Percentiles rank a stretch among this genome's conserved stretches.
These are phyloP conservation scores for Kluyveromyces marxianus DNA, from an alignment of 1,139 yeast species.

Conservation along the genomic window DNA sequence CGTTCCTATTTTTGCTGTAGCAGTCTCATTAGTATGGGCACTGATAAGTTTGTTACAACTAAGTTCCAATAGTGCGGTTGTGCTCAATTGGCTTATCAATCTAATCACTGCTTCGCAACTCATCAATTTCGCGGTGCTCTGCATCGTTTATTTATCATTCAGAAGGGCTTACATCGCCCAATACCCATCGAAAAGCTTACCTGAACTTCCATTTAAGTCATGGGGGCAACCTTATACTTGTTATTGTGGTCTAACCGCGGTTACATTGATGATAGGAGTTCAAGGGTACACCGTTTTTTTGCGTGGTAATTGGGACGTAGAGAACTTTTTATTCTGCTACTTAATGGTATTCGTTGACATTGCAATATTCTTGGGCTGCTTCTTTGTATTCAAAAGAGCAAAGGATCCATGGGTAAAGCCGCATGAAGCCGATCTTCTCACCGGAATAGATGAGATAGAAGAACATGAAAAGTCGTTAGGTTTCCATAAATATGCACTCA, in stretches of 20 bases:
- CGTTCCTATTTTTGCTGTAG: conserved; percentile 41
- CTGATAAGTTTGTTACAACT: conserved; percentile 45
- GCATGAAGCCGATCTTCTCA: conserved; percentile 44
- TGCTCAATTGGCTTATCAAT: conserved; percentile 66
- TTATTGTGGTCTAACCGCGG: conserved; percentile 41
- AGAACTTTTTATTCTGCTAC: conserved; percentile 59
- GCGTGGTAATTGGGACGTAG: conserved; percentile 53
- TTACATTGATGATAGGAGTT: conserved; percentile 48
- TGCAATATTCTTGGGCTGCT: conserved; percentile 50
- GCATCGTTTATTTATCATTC: conserved; percentile 57
- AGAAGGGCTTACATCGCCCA: conserved; percentile 56
- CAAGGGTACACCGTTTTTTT: conserved; percentile 64
- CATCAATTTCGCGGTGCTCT: conserved; percentile 60
- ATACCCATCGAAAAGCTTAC: conserved; percentile 39
- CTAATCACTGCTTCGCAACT: conserved; percentile 75
- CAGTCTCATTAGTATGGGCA: conserved; percentile 40
- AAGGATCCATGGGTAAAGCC: conserved; percentile 46
- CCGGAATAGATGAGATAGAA: conserved; percentile 52
- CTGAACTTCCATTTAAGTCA: conserved; percentile 47
- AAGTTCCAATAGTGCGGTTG: conserved; percentile 53
- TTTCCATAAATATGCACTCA: conserved; percentile 7
- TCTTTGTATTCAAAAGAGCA: conserved; percentile 36
- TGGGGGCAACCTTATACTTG: conserved; percentile 53
- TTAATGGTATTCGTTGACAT: conserved; percentile 60
- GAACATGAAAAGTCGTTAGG: conserved; percentile 37